Conservation (phyloP, 164 flowering plant species). For the Chloranthus sessilifolius region DNA sequence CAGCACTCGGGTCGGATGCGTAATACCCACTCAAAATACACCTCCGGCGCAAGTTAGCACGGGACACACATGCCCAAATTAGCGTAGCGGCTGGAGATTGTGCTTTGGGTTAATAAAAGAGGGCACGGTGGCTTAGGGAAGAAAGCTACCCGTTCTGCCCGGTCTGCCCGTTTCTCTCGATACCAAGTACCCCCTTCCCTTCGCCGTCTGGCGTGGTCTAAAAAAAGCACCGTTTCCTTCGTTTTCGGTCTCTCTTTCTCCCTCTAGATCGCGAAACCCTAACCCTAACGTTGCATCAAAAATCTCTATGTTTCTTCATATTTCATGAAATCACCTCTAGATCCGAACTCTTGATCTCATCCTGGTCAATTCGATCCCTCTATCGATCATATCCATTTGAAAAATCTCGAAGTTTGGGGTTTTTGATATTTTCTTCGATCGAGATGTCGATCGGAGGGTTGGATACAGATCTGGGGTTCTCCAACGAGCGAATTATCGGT, state of each 20-base stretch:
- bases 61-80: no score
- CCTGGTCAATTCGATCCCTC: conserved; percentile 18
- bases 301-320: background rate
- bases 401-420: background rate
- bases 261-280: conserved; percentile 25
- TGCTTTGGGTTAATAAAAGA: no score
- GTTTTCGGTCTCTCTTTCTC: conserved; percentile 5
- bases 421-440: background rate
- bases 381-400: background rate
- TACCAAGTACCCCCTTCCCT: conserved; percentile 31
- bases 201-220: conserved; percentile 26
- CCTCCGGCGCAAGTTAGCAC: no score
- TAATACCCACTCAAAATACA: no score
- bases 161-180: conserved; percentile 24
- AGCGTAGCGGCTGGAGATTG: no score
- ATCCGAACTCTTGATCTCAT: conserved; percentile 19
- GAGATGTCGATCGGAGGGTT: conserved; percentile 8
- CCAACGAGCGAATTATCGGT: conserved; percentile 5
- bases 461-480: conserved; percentile 32
- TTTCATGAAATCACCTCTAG: background rate
- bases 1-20: no score
- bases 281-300: conserved; percentile 8
- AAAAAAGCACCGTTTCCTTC: background rate
- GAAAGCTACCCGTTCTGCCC: conserved; percentile 18
- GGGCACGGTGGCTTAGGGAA: conserved; percentile 1